Base-by-base conservation (phyloP, 257 asterid species). In the Salvia splendens region DNA sequence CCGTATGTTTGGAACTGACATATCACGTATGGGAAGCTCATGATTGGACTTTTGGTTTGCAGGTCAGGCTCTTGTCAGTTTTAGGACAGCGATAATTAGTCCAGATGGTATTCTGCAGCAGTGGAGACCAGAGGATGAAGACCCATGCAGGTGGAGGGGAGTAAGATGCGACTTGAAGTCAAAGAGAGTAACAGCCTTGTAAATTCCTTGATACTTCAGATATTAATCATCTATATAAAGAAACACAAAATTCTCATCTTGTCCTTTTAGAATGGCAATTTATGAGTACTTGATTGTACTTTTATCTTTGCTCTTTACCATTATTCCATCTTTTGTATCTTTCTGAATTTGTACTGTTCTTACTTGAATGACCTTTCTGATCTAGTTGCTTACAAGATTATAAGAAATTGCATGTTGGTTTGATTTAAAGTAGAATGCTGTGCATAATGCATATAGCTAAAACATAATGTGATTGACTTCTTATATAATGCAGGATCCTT, bases 111-210 rank as follows among this genome's bases (percentile, higher is more conserved):
- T 80, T 71, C 73, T 89, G 82, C 78, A 32, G 65, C 91, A 82
- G 45, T 87, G 96, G 95, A 83, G 95, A 78, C 96, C 93, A 5
- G 96, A 89, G 80, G 95, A 89, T 45, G 81, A 73, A 57, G 85
- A 89, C 54, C 96, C 95, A 61, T 89, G 96, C 68, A 75, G 83
- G 62, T 89, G 96, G 96, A 87, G 75, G 78, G 96, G 96, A 81
- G 84, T 89, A 64, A 81, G 65, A 72, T 89, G 96, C 15, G 89
- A 85, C 75, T 74, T 75, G 20, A 89, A 89, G 78, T 83, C 93
- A 15, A 85, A 81, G 78, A 81, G 87, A 80, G 95, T 87, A 71
- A 87, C 81, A 75, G 81, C 91, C 40, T 82, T 89, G 96, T 87
- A 80, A 80, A 85, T 82, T 67, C 64, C 71, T 57, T 64, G 12